phyloP scores from a whole-genome alignment of 257 asterid genomes.

The Capsicum chinense region DNA sequence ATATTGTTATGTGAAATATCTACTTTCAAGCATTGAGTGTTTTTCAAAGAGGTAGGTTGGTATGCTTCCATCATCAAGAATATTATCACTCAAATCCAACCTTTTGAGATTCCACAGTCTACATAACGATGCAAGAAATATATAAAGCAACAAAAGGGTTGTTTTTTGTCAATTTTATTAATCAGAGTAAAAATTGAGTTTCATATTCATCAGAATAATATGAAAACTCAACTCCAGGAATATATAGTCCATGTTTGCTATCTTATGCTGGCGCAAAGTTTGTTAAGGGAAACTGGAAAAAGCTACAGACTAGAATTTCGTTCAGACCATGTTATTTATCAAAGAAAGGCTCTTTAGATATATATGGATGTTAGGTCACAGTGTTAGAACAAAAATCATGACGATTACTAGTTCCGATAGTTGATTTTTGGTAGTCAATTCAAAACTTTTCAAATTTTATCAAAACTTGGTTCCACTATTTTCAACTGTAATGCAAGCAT shows the following conservation, averaged over 20 bases:
- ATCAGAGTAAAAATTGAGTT: neutral
- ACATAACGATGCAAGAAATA: conserved; percentile 26
- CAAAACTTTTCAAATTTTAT: no score
- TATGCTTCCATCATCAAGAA: conserved; percentile 21
- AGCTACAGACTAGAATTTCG: neutral
- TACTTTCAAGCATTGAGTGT: neutral
- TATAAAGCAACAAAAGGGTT: neutral
- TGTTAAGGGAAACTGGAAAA: neutral
- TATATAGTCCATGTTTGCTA: neutral
- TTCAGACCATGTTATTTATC: neutral
- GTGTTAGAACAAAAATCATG: no score
- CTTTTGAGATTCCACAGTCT: conserved; percentile 17
- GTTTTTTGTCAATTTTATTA: neutral
- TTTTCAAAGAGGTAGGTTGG: conserved; percentile 17
- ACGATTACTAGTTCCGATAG: no score
- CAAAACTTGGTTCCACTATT: no score
- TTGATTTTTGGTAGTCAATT: no score
- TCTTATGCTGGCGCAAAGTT: neutral
- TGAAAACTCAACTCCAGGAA: neutral
- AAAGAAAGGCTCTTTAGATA: neutral
- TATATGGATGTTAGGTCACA: neutral
- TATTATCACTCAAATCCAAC: conserved; percentile 24
- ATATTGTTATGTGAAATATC: conserved; percentile 26
- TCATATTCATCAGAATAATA: neutral
- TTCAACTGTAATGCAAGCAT: no score